These are phyloP conservation scores for Phytophthora pluvialis DNA, from an alignment of 352 stramenopile species.

Conservation along the genomic window DNA sequence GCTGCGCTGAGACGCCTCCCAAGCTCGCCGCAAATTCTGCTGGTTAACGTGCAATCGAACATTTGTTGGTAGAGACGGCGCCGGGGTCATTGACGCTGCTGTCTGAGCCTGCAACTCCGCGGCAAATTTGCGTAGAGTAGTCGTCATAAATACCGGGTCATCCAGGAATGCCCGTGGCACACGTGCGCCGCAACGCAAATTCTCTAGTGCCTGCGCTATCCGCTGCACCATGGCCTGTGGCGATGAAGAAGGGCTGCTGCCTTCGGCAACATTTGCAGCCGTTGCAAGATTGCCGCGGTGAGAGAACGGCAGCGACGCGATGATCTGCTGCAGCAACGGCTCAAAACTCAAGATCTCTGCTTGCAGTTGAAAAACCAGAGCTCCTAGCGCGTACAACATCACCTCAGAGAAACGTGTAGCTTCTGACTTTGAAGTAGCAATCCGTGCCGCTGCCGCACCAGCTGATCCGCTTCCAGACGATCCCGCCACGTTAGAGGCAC, in stretches of 20 bases:
- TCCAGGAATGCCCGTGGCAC: conserved; percentile 61
- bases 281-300: conserved; percentile 33
- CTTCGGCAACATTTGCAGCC: conserved; percentile 22
- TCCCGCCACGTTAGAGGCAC: conserved; percentile 10
- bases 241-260: conserved; percentile 28
- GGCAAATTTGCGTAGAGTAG: conserved; percentile 48
- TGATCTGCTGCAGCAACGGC: conserved; percentile 70
- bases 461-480: conserved; percentile 20
- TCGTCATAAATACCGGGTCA: conserved; percentile 55
- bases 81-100: conserved; percentile 35
- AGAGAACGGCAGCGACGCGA: conserved; percentile 58
- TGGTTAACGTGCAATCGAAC: conserved; percentile 93
- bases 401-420: conserved; percentile 78
- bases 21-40: conserved; percentile 91
- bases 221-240: conserved; percentile 56
- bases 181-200: conserved; percentile 50
- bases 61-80: conserved; percentile 51
- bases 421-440: conserved; percentile 68
- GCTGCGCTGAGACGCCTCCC: conserved; percentile 94
- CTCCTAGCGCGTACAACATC: conserved; percentile 75
- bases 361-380: conserved; percentile 81
- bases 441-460: conserved; percentile 33
- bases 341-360: conserved; percentile 77
- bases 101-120: conserved; percentile 43
- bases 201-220: conserved; percentile 61